Base-by-base conservation (phyloP, 2,329 filamentous ascomycete genomes). In the Arthrobotrys entomopaga region DNA sequence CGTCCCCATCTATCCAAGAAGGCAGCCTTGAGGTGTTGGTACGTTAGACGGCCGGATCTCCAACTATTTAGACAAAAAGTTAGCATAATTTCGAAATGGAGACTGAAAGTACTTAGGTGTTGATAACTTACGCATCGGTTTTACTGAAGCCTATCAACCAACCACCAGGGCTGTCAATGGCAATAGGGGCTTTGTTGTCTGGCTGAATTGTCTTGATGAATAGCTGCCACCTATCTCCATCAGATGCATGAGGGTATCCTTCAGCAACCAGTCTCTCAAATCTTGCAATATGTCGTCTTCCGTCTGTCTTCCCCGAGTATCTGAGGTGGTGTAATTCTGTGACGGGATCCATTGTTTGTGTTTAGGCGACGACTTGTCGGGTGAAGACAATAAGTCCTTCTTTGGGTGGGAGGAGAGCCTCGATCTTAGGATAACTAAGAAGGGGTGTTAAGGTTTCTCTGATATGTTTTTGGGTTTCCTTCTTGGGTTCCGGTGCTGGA, bases 201-300 rank as follows among this genome's bases (percentile, higher is more conserved):
- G 77, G 77, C 42, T 78, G 76, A 49, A 79, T 78, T 3, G 78
- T 79, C 52, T 79, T 79, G 40, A 78, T 77, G 52, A 79, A 79
- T 54, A 79, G 65, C 46, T 74, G 78, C 78, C 78, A 79, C 72
- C 78, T 79, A 15, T 75, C 77, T 13, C 76, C 73, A 64, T 78
- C 77, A 46, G 77, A 77, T 38, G 77, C 78, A 69, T 74, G 67
- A 16, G 77, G 78, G 46, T 78, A 79, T 29, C 76, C 78, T 22
- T 76, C 49, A 20, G 64, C 65, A 38, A 77, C 76, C 19, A 79
- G 61, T 11, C 72, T 75, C 52, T 79, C 78, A 24, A 79, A 79
- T 34, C 74, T 76, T 48, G 77, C 74, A 74, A 79, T 59, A 75
- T 79, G 78, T 54, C 77, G 77, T 46, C 75, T 74, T 50, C 78